Evolutionary conservation across 129 eudicot species (phyloP).

Genomic region (Apium graveolens): DNA sequence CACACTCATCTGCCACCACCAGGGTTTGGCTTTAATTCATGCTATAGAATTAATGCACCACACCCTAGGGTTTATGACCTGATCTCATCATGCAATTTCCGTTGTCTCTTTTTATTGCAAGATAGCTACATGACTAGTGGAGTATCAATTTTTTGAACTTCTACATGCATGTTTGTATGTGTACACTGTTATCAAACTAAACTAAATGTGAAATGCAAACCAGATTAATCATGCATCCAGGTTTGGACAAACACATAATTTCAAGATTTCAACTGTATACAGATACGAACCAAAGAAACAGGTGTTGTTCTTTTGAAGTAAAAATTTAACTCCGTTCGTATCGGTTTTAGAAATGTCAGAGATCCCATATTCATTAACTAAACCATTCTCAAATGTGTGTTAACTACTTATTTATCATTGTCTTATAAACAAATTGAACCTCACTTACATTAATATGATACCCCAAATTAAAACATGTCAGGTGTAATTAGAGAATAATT

Average conservation of each 20-base stretch:
- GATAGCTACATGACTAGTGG: not conserved
- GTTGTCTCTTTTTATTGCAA: not conserved
- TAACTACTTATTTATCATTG: no score
- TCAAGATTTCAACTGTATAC: constrained; percentile 29
- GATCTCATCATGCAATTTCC: not conserved
- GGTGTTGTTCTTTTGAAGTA: no score
- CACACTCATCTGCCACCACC: constrained; percentile 17
- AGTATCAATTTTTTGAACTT: not conserved
- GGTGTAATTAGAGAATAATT: no score
- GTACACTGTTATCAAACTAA: constrained; percentile 9
- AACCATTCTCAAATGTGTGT: no score
- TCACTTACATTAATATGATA: no score
- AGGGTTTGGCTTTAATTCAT: constrained; percentile 29
- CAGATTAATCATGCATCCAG: constrained; percentile 20
- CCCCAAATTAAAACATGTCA: no score
- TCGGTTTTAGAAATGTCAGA: no score
- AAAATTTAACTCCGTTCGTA: no score
- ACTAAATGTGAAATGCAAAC: constrained; percentile 29
- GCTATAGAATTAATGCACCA: constrained; percentile 15
- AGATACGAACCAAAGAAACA: no score
- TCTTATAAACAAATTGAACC: no score
- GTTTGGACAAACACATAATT: constrained; percentile 50
- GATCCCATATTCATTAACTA: no score
- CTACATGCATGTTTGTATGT: not conserved
- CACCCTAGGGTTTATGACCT: not conserved